These are phyloP conservation scores for Tetratostichococcus sp. DNA, from an alignment of 139 green algal genomes.

Conservation along the genomic window DNA sequence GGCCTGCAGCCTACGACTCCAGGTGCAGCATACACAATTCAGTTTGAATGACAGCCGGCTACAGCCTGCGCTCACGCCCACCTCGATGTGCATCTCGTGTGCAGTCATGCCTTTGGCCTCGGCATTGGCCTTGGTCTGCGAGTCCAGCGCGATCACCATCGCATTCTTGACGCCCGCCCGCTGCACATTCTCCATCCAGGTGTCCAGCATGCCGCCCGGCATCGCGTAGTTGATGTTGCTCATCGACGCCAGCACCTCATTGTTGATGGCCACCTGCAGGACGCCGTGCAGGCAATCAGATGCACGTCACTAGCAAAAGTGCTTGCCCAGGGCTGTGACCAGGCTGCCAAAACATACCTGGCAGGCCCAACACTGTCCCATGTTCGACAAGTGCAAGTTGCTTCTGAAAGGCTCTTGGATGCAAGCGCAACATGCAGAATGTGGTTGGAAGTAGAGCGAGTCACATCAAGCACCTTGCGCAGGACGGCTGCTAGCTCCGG, in stretches of 20 bases:
- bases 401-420: too few relatives aligned
- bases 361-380: too few relatives aligned
- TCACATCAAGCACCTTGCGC: slow-evolving; percentile 30
- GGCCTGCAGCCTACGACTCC: too few relatives aligned
- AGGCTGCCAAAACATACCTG: too few relatives aligned
- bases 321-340: too few relatives aligned
- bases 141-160: slow-evolving; percentile 73
- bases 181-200: slow-evolving; percentile 58
- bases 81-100: slow-evolving; percentile 31
- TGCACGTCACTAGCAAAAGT: background rate
- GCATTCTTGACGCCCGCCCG: slow-evolving; percentile 59
- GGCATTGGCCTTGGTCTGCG: slow-evolving; percentile 38
- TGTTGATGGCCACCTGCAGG: slow-evolving; percentile 42
- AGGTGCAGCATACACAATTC: too few relatives aligned
- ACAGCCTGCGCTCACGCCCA: background rate
- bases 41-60: too few relatives aligned
- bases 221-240: slow-evolving; percentile 42
- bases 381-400: too few relatives aligned
- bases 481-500: slow-evolving; percentile 40
- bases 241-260: slow-evolving; percentile 53
- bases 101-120: slow-evolving; percentile 33
- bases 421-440: too few relatives aligned
- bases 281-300: background rate
- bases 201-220: slow-evolving; percentile 54
- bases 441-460: too few relatives aligned